Base-by-base conservation (phyloP, 2,329 filamentous ascomycete genomes). In the Elsinoe arachidis region DNA sequence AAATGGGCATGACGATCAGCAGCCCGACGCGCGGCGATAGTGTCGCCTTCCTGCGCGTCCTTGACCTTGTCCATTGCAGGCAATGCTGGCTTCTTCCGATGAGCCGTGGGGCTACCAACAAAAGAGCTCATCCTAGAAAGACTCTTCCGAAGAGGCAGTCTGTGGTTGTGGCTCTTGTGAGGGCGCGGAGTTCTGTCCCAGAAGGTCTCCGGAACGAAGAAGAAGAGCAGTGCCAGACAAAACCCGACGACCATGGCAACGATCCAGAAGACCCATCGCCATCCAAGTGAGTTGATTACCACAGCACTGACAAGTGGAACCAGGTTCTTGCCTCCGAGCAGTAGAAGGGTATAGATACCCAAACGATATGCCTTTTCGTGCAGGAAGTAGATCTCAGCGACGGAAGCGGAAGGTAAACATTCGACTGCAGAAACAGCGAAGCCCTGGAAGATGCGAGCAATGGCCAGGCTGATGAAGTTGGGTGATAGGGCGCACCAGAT, bases 331-430 rank as follows among this genome's bases (percentile, higher is more conserved):
- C 91, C 90, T 12, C 91, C 88, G 0, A 97, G 80, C 11, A 97
- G 78, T 5, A 97, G 76, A 17, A 97, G 73, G 0, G 91, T 96
- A 68, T 97, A 97, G 21, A 97, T 90, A 9, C 93, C 93, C 44
- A 97, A 83, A 3, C 92, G 86, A 68, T 91, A 97, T 0, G 92
- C 92, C 60, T 92, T 81, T 73, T 97, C 92, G 66, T 97, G 92
- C 17, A 97, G 77, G 67, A 96, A 96, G 75, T 91, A 97, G 60
- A 97, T 96, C 71, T 97, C 92, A 2, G 91, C 90, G 65, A 97
- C 92, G 0, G 90, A 96, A 14, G 92, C 91, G 3, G 90, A 95
- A 0, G 92, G 92, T 30, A 97, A 78, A 66, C 90, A 95, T 70
- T 97, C 92, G 7, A 96, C 89, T 0, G 90, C 90, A 62, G 88